A percentile compares a stretch with the other conserved stretches of the same genome.
phyloP scores from a whole-genome alignment of 257 asterid species.

The Parsonsia alboflavescens region DNA sequence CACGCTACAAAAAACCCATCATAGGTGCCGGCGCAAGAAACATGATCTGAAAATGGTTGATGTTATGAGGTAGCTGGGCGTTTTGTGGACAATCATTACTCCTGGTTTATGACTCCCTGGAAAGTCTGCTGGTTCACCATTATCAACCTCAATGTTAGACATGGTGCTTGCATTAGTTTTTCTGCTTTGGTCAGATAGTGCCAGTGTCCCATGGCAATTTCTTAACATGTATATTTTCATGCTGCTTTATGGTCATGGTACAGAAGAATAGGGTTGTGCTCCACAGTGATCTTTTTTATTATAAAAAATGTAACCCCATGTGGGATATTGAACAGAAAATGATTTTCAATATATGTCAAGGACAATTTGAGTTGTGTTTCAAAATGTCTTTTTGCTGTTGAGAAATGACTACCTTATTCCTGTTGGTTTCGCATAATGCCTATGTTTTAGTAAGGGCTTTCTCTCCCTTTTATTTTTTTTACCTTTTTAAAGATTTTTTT shows the following conservation, averaged over 20 bases:
- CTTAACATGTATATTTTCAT: neutral
- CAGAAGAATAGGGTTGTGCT: neutral
- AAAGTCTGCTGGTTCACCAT: neutral
- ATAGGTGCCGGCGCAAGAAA: constrained; percentile 86
- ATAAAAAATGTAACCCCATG: neutral
- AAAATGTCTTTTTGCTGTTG: neutral
- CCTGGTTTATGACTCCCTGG: neutral
- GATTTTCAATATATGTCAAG: neutral
- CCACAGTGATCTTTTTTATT: neutral
- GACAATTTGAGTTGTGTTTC: neutral
- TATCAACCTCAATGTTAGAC: neutral
- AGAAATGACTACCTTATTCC: neutral
- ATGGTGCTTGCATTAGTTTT: neutral
- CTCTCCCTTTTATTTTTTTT: no score
- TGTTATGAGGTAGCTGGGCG: constrained; percentile 18
- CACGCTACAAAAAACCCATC: constrained; percentile 81
- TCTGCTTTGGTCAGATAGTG: constrained; percentile 1
- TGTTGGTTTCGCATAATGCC: neutral
- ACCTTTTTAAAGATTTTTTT: no score
- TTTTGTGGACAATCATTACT: neutral
- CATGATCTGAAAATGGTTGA: constrained; percentile 66
- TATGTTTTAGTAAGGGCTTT: neutral
- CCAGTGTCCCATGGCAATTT: neutral
- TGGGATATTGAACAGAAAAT: neutral
- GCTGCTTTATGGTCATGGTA: neutral